Conservation (phyloP, 306 rosid species). For the Corylus americana region DNA sequence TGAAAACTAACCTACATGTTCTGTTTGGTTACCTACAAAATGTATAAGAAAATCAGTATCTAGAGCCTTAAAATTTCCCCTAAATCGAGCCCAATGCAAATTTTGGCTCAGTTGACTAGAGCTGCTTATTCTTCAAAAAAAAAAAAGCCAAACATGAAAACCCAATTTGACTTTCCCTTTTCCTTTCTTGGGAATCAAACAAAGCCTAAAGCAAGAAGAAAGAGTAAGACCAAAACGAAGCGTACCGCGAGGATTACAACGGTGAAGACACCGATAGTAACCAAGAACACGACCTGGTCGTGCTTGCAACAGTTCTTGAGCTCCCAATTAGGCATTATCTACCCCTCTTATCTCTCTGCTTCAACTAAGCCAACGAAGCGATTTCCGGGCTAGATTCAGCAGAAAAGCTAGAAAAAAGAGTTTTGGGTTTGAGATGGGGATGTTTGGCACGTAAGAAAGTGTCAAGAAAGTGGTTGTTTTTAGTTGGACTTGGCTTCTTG, state of each 20-base stretch:
- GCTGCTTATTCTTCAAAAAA: background rate
- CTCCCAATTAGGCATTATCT: constrained; percentile 82
- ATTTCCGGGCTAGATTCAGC: background rate
- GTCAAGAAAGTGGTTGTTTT: no score
- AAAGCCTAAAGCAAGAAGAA: constrained; percentile 1
- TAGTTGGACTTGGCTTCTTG: no score
- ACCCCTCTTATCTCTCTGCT: background rate
- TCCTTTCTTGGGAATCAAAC: constrained; percentile 9
- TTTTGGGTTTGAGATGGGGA: no score
- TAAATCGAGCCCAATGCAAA: background rate
- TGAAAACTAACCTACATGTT: background rate
- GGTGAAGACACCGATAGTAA: constrained; percentile 57
- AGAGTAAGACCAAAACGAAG: background rate
- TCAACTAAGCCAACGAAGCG: constrained; percentile 1
- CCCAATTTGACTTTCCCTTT: constrained; percentile 2
- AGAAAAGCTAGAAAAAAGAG: background rate
- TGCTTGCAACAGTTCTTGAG: constrained; percentile 74
- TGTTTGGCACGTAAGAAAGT: no score
- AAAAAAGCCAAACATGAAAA: background rate
- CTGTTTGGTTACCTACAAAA: background rate
- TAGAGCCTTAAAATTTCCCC: background rate
- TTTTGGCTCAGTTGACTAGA: background rate
- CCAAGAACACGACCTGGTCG: constrained; percentile 72
- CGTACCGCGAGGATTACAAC: constrained; percentile 62
- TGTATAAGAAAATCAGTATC: background rate